Conservation (phyloP, 2,329 filamentous ascomycete species). For the Fusarium continuum region DNA sequence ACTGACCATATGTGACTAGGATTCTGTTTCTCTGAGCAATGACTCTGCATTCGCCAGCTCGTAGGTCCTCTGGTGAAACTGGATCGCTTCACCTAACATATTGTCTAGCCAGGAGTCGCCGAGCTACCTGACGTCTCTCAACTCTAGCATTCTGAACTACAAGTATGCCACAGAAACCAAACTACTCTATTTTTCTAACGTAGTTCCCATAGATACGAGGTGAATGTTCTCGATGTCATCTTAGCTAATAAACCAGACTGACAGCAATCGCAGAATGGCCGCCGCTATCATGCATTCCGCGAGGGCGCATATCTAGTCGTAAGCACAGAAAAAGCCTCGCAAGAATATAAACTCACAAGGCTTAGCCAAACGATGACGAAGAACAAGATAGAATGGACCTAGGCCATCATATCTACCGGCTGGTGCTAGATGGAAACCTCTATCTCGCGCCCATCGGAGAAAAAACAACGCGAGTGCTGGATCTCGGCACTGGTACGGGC, state of each 20-base stretch:
- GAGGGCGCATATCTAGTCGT: slow-evolving; percentile 16
- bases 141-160: slow-evolving; percentile 14
- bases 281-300: slow-evolving; percentile 15
- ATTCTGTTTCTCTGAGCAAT: background rate
- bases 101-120: background rate
- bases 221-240: background rate
- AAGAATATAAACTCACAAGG: background rate
- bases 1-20: background rate
- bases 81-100: background rate
- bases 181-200: fast-evolving
- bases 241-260: background rate
- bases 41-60: background rate
- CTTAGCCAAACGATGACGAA: slow-evolving; percentile 20
- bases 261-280: background rate
- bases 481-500: slow-evolving; percentile 18
- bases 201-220: background rate
- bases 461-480: slow-evolving; percentile 3
- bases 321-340: background rate
- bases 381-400: slow-evolving; percentile 26
- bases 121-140: background rate
- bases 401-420: slow-evolving; percentile 15
- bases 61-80: background rate
- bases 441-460: slow-evolving; percentile 11
- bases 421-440: slow-evolving; percentile 8
- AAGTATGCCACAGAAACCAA: background rate